Evolutionary conservation across 805 yeast species (phyloP).

Genomic region (Candida dajiaensis): DNA sequence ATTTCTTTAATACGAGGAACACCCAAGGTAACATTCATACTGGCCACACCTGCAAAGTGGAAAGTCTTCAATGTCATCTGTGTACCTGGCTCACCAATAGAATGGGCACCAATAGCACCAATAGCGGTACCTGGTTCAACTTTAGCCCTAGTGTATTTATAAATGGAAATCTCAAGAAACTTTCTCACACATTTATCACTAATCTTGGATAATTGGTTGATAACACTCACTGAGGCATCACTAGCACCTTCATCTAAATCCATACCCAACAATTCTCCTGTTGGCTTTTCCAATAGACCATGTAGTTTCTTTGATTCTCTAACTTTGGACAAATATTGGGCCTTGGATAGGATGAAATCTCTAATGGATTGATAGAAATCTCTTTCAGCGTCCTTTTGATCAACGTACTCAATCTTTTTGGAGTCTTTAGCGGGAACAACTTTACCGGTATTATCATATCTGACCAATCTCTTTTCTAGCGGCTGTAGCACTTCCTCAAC

Average conservation of each 20-base stretch:
- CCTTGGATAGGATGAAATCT: conserved; percentile 53
- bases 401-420: conserved; percentile 59
- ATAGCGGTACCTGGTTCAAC: conserved; percentile 99
- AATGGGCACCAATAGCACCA: conserved; percentile 98
- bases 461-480: conserved; percentile 48
- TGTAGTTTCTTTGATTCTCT: conserved; percentile 50
- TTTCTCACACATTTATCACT: conserved; percentile 51
- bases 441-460: conserved; percentile 72
- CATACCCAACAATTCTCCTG: conserved; percentile 36
- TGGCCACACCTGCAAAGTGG: conserved; percentile 99
- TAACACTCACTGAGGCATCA: conserved; percentile 37
- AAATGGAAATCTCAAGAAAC: conserved; percentile 71
- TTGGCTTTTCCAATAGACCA: conserved; percentile 37
- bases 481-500: conserved; percentile 56
- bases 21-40: conserved; percentile 98
- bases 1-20: conserved; percentile 99
- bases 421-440: conserved; percentile 37
- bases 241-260: conserved; percentile 34
- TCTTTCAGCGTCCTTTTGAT: conserved; percentile 84
- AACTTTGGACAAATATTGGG: conserved; percentile 46
- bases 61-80: conserved; percentile 96
- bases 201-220: conserved; percentile 62
- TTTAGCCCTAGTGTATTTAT: conserved; percentile 80
- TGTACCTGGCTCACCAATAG: conserved; percentile 99
- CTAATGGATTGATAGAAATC: conserved; percentile 74